Conservation (phyloP, 2,329 filamentous ascomycete species). For the Aureobasidium musti region DNA sequence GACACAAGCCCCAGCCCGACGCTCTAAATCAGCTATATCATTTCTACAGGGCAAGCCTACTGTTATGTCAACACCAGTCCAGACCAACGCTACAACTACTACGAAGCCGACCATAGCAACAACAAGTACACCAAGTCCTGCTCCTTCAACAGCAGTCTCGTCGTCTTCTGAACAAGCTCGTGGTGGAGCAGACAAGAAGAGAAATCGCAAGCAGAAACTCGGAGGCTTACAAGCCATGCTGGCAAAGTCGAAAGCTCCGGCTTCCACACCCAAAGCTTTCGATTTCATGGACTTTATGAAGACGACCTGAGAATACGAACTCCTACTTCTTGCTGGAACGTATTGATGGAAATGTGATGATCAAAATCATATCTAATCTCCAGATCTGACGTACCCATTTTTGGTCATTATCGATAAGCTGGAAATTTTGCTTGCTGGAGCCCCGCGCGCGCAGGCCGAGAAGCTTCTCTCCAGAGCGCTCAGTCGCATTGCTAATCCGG, state of each 20-base stretch:
- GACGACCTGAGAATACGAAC: slow-evolving; percentile 31
- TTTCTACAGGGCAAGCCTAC: background rate
- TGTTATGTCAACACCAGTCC: background rate
- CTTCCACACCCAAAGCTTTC: slow-evolving; percentile 42
- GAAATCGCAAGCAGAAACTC: slow-evolving; percentile 57
- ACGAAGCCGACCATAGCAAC: background rate
- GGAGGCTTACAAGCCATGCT: slow-evolving; percentile 57
- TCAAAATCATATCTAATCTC: background rate
- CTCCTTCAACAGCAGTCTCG: background rate
- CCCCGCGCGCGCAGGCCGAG: slow-evolving; percentile 3
- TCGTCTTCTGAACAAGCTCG: slow-evolving; percentile 1
- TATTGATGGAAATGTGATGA: background rate
- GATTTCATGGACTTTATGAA: slow-evolving; percentile 59
- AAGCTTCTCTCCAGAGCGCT: background rate
- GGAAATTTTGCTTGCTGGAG: slow-evolving; percentile 5
- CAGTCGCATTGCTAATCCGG: slow-evolving; percentile 21
- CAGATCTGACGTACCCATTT: background rate
- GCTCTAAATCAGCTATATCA: background rate
- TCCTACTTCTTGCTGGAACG: background rate
- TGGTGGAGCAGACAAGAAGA: slow-evolving; percentile 46
- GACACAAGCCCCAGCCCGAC: background rate
- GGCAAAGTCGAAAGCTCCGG: slow-evolving; percentile 48
- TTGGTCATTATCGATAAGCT: slow-evolving; percentile 15
- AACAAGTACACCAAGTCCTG: slow-evolving; percentile 4
- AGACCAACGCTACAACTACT: background rate